Evolutionary conservation across 164 flowering plant genomes (phyloP), one percentile per base, ranked within the genome.

Genomic region (Aristolochia californica): DNA sequence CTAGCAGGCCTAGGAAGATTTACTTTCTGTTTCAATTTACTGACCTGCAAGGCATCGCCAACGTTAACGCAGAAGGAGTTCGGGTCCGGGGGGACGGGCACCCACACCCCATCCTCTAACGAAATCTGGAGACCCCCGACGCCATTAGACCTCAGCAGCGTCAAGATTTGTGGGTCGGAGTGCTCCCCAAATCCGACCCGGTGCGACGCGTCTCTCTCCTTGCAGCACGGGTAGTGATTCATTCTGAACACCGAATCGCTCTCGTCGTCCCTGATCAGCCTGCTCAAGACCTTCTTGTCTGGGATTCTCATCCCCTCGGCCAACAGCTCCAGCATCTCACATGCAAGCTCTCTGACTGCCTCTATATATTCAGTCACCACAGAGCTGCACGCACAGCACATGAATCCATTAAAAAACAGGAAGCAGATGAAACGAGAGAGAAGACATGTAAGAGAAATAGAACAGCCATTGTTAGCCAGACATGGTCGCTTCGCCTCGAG

Each of bases 201-300:
- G n/a, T 57, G 84, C 67, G 2, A 64, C 65, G n/a, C n/a, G 40
- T 25, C 48, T 34, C 43, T 14, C 17, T 11, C 64, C 26, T 43
- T 8, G 40, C 26, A 22, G 16, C 38, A 43, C n/a, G 89, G 98
- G 65, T 88, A 91, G 83, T 83, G 81, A 75, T 91, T 91, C 60
- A 91, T 63, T 60, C 97, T 64, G n/a, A 88, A 62, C 26, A 81
- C 38, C 0, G 95, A 88, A 62, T 91, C 98, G 68, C 74, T 79
- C 1, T 80, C 74, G 51, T 61, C 68, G 63, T 83, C 87, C 52
- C 67, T 74, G 70, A 88, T 75, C n/a, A 86, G 63, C 5, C 58
- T 65, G 62, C 93, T 88, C 53, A 88, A 70, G 1, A 60, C 65
- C 8, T 50, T 28, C 63, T 66, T 78, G 52, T 83, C 83, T 11